Conservation (phyloP, 495 filamentous ascomycete genomes). For the Daldinia loculata region DNA sequence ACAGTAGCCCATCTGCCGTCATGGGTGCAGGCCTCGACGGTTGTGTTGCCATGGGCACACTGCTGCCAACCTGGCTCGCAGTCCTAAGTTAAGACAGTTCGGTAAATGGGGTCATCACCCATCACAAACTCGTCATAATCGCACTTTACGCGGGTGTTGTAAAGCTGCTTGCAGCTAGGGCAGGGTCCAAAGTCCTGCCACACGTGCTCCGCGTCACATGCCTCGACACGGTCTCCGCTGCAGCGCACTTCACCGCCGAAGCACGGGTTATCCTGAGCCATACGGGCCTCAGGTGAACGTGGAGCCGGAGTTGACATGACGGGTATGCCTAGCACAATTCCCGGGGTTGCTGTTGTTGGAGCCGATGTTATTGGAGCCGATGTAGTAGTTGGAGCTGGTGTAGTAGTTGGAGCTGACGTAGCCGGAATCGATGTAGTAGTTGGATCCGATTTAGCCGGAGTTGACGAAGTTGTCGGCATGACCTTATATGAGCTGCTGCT, state of each 20-base stretch:
- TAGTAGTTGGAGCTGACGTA: neutral
- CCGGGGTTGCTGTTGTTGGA: neutral
- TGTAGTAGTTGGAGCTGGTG: neutral
- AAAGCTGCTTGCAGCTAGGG: conserved; percentile 30
- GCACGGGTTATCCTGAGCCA: conserved; percentile 7
- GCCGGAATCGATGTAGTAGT: too few species aligned
- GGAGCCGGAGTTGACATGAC: neutral
- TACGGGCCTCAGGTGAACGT: neutral
- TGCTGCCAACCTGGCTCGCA: neutral
- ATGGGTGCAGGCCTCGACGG: neutral
- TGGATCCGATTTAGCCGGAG: neutral
- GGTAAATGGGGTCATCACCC: neutral
- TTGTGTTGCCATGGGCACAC: neutral
- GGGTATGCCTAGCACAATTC: too few species aligned
- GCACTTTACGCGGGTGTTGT: conserved; percentile 30
- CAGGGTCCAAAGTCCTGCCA: conserved; percentile 34
- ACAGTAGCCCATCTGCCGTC: neutral
- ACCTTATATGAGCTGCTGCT: too few species aligned
- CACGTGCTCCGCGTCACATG: conserved; percentile 6
- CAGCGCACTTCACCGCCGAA: conserved; percentile 26
- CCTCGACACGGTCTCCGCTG: conserved; percentile 15
- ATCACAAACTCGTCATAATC: neutral
- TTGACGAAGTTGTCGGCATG: neutral
- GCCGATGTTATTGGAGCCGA: neutral
- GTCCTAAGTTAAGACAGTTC: neutral